These are phyloP conservation scores for Hypsizygus marmoreus DNA, from an alignment of 768 basidiomycete genomes.

Conservation along the genomic window DNA sequence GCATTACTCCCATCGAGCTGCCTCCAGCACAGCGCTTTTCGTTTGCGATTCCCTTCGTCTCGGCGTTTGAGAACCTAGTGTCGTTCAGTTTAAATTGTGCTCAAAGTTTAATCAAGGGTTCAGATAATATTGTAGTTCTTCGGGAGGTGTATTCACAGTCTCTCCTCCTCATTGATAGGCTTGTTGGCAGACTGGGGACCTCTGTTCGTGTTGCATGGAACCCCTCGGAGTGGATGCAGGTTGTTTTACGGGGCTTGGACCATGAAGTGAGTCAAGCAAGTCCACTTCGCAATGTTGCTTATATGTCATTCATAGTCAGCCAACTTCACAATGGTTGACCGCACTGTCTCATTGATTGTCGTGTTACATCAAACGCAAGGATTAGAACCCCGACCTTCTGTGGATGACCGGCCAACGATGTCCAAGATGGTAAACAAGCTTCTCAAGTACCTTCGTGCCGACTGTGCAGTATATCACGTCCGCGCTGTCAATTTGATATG, in stretches of 20 bases:
- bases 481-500: constrained; percentile 84
- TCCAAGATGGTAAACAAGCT: constrained; percentile 67
- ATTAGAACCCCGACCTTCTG: constrained; percentile 52
- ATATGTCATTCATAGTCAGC: constrained; percentile 39
- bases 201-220: constrained; percentile 55
- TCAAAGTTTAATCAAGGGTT: constrained; percentile 31
- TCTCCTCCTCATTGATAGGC: constrained; percentile 50
- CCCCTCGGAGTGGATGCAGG: constrained; percentile 62
- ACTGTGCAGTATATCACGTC: constrained; percentile 73
- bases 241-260: constrained; percentile 54
- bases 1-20: constrained; percentile 32
- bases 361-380: constrained; percentile 51
- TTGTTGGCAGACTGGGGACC: constrained; percentile 47
- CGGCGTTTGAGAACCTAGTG: constrained; percentile 57
- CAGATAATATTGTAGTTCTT: constrained; percentile 30
- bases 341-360: constrained; percentile 56
- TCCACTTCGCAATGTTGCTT: constrained; percentile 11
- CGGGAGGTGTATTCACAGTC: constrained; percentile 56
- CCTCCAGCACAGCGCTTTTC: constrained; percentile 22
- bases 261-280: constrained; percentile 46
- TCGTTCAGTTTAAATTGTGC: constrained; percentile 50
- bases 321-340: constrained; percentile 72
- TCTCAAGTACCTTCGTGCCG: constrained; percentile 69
- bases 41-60: constrained; percentile 51
- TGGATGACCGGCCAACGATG: constrained; percentile 60